Conservation (phyloP, 805 yeast genomes). For the Lipomyces yamadae region DNA sequence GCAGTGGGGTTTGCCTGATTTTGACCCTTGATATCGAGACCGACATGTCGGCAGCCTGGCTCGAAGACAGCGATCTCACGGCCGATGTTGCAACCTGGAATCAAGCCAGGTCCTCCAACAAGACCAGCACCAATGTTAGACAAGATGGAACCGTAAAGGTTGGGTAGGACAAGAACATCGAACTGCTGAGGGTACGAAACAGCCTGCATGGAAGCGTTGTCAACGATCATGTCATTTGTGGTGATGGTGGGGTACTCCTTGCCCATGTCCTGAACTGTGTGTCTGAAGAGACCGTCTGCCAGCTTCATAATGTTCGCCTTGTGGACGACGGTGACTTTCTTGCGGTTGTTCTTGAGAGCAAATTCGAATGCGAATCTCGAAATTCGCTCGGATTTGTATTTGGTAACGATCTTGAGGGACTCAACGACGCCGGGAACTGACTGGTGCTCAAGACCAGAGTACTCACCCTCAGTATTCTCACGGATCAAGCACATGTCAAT, state of each 20-base stretch:
- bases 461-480: constrained; percentile 99
- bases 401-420: constrained; percentile 88
- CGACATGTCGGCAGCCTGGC: constrained; percentile 98
- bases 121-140: constrained; percentile 97
- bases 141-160: constrained; percentile 95
- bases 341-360: constrained; percentile 89
- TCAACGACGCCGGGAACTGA: constrained; percentile 98
- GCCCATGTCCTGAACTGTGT: constrained; percentile 86
- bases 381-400: constrained; percentile 92
- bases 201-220: constrained; percentile 99
- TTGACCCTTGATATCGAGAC: constrained; percentile 92
- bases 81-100: constrained; percentile 98
- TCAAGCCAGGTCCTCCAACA: constrained; percentile 98
- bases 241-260: constrained; percentile 80
- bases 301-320: constrained; percentile 99
- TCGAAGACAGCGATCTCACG: constrained; percentile 97
- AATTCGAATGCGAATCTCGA: constrained; percentile 97
- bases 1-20: constrained; percentile 98
- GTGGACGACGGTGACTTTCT: constrained; percentile 94
- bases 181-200: constrained; percentile 98
- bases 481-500: constrained; percentile 94
- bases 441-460: constrained; percentile 97
- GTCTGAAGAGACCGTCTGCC: constrained; percentile 97
- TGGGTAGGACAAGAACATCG: constrained; percentile 96
- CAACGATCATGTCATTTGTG: constrained; percentile 93